A percentile compares a stretch with the other conserved stretches of the same genome.
These are phyloP conservation scores for Linderina pennispora DNA, from an alignment of 192 early-diverging fungal species.

Conservation along the genomic window DNA sequence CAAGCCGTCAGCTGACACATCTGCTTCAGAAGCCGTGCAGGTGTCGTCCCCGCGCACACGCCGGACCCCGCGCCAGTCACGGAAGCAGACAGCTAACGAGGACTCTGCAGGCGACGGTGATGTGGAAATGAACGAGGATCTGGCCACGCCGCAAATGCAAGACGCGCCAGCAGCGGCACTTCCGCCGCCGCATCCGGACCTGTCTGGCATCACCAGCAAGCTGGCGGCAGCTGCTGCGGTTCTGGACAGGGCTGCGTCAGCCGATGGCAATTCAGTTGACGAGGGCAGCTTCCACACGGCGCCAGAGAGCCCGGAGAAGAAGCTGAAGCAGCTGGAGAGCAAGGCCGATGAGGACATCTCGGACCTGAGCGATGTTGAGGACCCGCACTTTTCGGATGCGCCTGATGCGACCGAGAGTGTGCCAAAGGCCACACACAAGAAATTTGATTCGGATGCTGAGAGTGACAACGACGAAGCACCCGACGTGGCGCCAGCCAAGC, in stretches of 20 bases:
- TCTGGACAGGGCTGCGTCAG: slow-evolving; percentile 3
- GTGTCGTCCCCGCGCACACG: too few relatives aligned
- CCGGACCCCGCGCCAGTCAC: too few relatives aligned
- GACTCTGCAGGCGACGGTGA: too few relatives aligned
- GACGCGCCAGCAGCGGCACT: too few relatives aligned
- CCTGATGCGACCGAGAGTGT: not conserved
- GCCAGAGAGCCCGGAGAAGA: slow-evolving; percentile 22
- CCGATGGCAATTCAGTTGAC: slow-evolving; percentile 15
- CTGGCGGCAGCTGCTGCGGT: slow-evolving; percentile 5
- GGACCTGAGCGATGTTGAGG: slow-evolving; percentile 40
- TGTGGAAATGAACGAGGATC: too few relatives aligned
- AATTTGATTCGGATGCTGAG: slow-evolving; percentile 13
- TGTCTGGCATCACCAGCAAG: slow-evolving; percentile 10
- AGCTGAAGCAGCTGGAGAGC: not conserved
- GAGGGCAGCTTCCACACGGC: slow-evolving; percentile 17
- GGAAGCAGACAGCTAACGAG: too few relatives aligned
- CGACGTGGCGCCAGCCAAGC: not conserved
- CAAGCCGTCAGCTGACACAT: too few relatives aligned
- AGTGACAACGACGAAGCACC: slow-evolving; percentile 8
- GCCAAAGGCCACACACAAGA: not conserved
- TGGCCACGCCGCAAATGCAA: too few relatives aligned
- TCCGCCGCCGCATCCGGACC: slow-evolving; percentile 22
- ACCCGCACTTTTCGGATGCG: slow-evolving; percentile 30
- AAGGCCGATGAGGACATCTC: slow-evolving; percentile 29
- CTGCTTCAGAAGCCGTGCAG: too few relatives aligned